Evolutionary conservation across 1,284 basidiomycete genomes (phyloP).

Genomic region (Cryptococcus sp.): DNA sequence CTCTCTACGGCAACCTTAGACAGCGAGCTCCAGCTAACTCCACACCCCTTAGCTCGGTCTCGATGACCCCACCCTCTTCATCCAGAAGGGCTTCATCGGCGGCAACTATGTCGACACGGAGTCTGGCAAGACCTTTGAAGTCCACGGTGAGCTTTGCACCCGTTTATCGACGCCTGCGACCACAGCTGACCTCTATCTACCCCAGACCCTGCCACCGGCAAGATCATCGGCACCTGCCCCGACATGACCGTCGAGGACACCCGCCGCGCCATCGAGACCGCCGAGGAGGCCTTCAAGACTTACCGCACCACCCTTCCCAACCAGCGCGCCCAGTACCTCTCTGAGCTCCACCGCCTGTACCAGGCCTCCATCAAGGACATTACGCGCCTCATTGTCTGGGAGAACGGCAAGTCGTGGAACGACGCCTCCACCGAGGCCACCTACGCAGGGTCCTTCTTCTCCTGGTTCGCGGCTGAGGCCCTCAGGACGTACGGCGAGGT

Average conservation of each 20-base stretch:
- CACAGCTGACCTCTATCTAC: conserved; percentile 1
- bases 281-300: conserved; percentile 67
- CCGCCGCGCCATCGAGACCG: conserved; percentile 72
- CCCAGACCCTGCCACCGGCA: conserved; percentile 76
- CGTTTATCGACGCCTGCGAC: background rate
- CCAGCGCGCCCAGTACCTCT: conserved; percentile 32
- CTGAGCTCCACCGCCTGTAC: conserved; percentile 35
- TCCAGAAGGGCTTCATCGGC: conserved; percentile 70
- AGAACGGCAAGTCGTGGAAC: conserved; percentile 84
- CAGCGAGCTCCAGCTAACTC: background rate
- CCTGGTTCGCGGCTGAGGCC: conserved; percentile 85
- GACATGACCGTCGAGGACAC: conserved; percentile 83
- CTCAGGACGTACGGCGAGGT: conserved; percentile 69
- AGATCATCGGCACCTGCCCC: conserved; percentile 73
- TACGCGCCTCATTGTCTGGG: conserved; percentile 52
- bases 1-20: background rate
- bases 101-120: conserved; percentile 79
- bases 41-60: conserved; percentile 51
- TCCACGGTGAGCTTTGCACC: conserved; percentile 70
- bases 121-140: conserved; percentile 65
- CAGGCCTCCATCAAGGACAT: conserved; percentile 39
- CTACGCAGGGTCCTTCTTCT: conserved; percentile 79
- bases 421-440: conserved; percentile 77
- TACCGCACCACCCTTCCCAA: conserved; percentile 70
- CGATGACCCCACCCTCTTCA: conserved; percentile 70